A percentile compares a stretch with the other conserved stretches of the same genome.
Evolutionary conservation across 2,329 filamentous ascomycete species (phyloP).

Genomic region (Penicillium crustosum): DNA sequence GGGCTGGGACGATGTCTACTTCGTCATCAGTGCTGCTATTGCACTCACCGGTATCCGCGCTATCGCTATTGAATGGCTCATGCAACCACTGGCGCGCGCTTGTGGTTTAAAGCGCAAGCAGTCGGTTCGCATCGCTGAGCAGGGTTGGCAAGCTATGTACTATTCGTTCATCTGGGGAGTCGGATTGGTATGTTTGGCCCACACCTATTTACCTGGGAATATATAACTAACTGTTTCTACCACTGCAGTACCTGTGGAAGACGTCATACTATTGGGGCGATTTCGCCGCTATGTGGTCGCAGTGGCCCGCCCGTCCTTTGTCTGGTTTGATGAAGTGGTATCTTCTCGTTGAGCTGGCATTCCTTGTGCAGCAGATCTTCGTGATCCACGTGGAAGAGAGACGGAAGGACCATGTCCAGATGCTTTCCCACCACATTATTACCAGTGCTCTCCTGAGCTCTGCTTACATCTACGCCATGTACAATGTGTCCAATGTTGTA

Average conservation of each 20-base stretch:
- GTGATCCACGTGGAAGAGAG: conserved; percentile 93
- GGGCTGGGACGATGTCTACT: conserved; percentile 75
- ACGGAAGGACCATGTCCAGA: conserved; percentile 92
- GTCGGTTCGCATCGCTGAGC: conserved; percentile 83
- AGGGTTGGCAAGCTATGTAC: conserved; percentile 87
- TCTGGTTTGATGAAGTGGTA: conserved; percentile 78
- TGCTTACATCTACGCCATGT: conserved; percentile 84
- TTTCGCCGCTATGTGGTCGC: conserved; percentile 74
- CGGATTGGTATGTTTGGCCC: conserved; percentile 66
- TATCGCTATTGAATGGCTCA: conserved; percentile 79
- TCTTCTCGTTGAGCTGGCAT: conserved; percentile 83
- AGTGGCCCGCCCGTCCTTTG: conserved; percentile 79
- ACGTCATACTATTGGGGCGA: conserved; percentile 77
- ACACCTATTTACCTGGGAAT: conserved; percentile 2
- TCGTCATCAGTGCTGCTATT: conserved; percentile 75
- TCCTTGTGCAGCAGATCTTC: conserved; percentile 91
- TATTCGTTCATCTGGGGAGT: conserved; percentile 77
- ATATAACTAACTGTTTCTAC: conserved; percentile 8
- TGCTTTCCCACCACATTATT: conserved; percentile 92
- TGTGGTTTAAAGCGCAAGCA: conserved; percentile 77
- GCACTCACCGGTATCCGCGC: conserved; percentile 85
- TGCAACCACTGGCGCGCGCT: conserved; percentile 72
- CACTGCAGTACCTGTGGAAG: conserved; percentile 70
- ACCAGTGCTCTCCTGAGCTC: conserved; percentile 77
- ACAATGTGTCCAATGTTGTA: conserved; percentile 83